Conservation (phyloP, 2,329 filamentous ascomycete genomes). For the Scolecobasidium constrictum region DNA sequence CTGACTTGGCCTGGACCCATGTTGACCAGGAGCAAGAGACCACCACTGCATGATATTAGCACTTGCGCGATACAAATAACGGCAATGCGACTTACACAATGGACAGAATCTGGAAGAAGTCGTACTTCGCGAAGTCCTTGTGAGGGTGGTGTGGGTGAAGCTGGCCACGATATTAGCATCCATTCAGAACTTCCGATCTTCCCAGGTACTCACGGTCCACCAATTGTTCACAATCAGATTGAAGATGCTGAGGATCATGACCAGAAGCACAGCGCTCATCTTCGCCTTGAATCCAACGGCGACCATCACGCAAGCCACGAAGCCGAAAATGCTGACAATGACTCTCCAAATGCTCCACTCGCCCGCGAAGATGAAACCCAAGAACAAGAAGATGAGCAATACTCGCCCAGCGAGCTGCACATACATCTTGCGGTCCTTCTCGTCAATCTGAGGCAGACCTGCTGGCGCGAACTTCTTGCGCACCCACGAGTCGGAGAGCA, state of each 20-base stretch:
- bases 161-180: too few species aligned
- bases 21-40: slow-evolving; percentile 92
- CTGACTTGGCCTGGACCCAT: slow-evolving; percentile 96
- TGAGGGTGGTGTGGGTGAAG: slow-evolving; percentile 96
- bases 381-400: slow-evolving; percentile 91
- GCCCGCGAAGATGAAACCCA: slow-evolving; percentile 93
- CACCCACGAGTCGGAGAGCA: slow-evolving; percentile 95
- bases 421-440: slow-evolving; percentile 99
- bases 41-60: slow-evolving; percentile 46
- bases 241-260: slow-evolving; percentile 91
- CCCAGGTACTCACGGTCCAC: slow-evolving; percentile 70
- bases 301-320: slow-evolving; percentile 94
- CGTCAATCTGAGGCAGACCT: slow-evolving; percentile 83
- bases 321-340: slow-evolving; percentile 70
- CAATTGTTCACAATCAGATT: slow-evolving; percentile 99
- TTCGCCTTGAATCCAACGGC: slow-evolving; percentile 99
- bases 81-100: slow-evolving; percentile 59
- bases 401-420: slow-evolving; percentile 96
- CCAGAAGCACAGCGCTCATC: slow-evolving; percentile 91
- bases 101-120: slow-evolving; percentile 99
- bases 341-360: slow-evolving; percentile 86
- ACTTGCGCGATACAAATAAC: slow-evolving; percentile 9
- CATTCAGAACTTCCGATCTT: slow-evolving; percentile 10
- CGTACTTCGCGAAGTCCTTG: slow-evolving; percentile 99
- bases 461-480: slow-evolving; percentile 96